These are phyloP conservation scores for Aureobasidium zeae DNA, from an alignment of 2,329 filamentous ascomycete genomes.

Conservation along the genomic window DNA sequence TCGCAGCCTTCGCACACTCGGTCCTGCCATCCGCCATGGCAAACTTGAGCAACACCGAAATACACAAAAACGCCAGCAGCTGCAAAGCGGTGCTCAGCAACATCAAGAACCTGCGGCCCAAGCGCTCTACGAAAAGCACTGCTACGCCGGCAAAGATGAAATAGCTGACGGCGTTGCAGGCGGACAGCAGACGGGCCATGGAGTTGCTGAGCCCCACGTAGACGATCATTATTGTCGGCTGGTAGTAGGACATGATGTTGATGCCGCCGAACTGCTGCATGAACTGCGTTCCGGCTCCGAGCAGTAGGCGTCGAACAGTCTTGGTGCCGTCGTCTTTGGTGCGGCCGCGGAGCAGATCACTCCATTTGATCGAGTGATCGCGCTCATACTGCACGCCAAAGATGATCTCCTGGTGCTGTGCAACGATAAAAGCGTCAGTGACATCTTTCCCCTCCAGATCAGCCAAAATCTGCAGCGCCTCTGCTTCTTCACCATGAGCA, in stretches of 20 bases:
- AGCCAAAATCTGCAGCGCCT: constrained; percentile 41
- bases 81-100: constrained; percentile 47
- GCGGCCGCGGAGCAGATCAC: constrained; percentile 40
- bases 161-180: constrained; percentile 44
- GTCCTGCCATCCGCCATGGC: constrained; percentile 25
- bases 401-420: constrained; percentile 37
- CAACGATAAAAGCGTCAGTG: constrained; percentile 38
- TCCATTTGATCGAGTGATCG: constrained; percentile 42
- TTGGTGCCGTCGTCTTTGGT: constrained; percentile 41
- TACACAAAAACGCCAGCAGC: constrained; percentile 43
- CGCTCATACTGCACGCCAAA: constrained; percentile 39
- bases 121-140: constrained; percentile 41
- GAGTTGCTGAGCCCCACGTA: constrained; percentile 46
- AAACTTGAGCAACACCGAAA: constrained; percentile 42
- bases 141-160: constrained; percentile 40
- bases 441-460: constrained; percentile 39
- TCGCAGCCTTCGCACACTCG: constrained; percentile 32
- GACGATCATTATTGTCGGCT: constrained; percentile 51
- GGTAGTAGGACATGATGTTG: constrained; percentile 39
- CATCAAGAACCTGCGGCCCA: constrained; percentile 51
- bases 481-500: constrained; percentile 34
- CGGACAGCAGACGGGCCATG: constrained; percentile 47
- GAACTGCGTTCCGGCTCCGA: constrained; percentile 46
- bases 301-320: constrained; percentile 42
- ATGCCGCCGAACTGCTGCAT: constrained; percentile 42